Conservation (phyloP, 2,329 filamentous ascomycete genomes). For the Penicillium sp. region DNA sequence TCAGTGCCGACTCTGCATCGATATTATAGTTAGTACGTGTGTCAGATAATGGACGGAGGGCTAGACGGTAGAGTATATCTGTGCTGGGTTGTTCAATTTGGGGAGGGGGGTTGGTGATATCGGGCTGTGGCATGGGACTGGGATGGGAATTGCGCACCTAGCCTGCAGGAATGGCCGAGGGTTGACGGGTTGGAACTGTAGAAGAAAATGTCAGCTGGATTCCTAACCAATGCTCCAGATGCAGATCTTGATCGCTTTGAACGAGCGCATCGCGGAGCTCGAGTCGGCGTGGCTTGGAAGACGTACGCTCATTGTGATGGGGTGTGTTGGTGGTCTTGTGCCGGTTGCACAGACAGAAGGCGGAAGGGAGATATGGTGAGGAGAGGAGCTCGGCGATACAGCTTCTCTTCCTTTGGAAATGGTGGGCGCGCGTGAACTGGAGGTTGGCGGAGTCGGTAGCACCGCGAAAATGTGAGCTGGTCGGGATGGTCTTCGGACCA, state of each 20-base stretch:
- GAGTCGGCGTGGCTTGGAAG: conserved; percentile 7
- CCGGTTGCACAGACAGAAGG: not conserved
- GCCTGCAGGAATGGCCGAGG: conserved; percentile 94
- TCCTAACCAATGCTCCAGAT: not conserved
- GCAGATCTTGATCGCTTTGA: conserved; percentile 1
- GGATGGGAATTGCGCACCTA: conserved; percentile 64
- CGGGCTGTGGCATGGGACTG: too few species aligned
- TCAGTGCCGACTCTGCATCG: conserved; percentile 77
- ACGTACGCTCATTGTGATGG: conserved; percentile 41
- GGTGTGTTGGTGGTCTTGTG: conserved; percentile 6
- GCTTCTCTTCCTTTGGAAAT: conserved; percentile 13
- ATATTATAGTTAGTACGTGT: not conserved
- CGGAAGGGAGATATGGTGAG: not conserved
- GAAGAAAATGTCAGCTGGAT: conserved; percentile 10
- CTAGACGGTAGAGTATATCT: conserved; percentile 13
- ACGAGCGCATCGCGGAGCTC: conserved; percentile 13
- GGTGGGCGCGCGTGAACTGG: conserved; percentile 17
- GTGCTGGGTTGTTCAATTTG: not conserved
- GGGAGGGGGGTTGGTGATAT: not conserved
- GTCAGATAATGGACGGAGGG: not conserved
- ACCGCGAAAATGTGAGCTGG: conserved; percentile 43
- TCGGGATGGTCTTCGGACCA: conserved; percentile 26
- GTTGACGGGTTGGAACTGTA: conserved; percentile 87
- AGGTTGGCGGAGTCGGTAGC: conserved; percentile 19
- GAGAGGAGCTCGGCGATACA: conserved; percentile 3